Evolutionary conservation across 2,329 filamentous ascomycete genomes (phyloP).

Genomic region (Xylaria sp.): DNA sequence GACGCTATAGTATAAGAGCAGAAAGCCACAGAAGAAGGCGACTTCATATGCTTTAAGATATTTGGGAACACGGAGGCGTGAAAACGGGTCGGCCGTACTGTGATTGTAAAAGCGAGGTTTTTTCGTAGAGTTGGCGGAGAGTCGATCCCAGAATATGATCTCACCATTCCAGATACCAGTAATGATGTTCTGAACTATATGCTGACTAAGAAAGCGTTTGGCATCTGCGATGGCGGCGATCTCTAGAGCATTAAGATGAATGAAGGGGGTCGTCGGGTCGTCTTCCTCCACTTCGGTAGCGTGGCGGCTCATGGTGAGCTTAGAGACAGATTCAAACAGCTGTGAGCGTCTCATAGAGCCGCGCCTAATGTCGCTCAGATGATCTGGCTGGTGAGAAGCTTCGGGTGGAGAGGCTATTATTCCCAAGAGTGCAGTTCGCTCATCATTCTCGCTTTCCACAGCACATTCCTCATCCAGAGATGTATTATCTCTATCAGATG

Average conservation of each 20-base stretch:
- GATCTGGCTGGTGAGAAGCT: constrained; percentile 38
- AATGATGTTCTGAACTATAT: constrained; percentile 76
- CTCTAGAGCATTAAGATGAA: constrained; percentile 83
- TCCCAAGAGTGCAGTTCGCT: constrained; percentile 59
- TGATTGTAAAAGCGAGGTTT: constrained; percentile 72
- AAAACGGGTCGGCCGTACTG: constrained; percentile 70
- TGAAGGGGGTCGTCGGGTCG: constrained; percentile 77
- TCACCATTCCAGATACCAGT: constrained; percentile 78
- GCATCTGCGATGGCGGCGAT: constrained; percentile 76
- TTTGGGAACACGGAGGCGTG: constrained; percentile 74
- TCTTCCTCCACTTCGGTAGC: constrained; percentile 58
- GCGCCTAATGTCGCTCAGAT: constrained; percentile 43
- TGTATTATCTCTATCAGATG: constrained; percentile 41
- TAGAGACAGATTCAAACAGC: constrained; percentile 65
- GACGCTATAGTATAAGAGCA: constrained; percentile 87
- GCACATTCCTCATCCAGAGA: constrained; percentile 40
- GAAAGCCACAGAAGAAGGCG: constrained; percentile 73
- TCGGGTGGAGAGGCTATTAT: constrained; percentile 34
- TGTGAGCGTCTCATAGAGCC: constrained; percentile 60
- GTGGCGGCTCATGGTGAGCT: constrained; percentile 62
- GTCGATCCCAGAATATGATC: constrained; percentile 77
- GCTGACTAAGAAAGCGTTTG: constrained; percentile 77
- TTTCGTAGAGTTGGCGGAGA: constrained; percentile 72
- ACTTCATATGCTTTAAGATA: constrained; percentile 80
- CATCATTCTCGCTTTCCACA: constrained; percentile 58